These are phyloP conservation scores for Talaromyces sp. DNA, from an alignment of 2,329 filamentous ascomycete species.

Conservation along the genomic window DNA sequence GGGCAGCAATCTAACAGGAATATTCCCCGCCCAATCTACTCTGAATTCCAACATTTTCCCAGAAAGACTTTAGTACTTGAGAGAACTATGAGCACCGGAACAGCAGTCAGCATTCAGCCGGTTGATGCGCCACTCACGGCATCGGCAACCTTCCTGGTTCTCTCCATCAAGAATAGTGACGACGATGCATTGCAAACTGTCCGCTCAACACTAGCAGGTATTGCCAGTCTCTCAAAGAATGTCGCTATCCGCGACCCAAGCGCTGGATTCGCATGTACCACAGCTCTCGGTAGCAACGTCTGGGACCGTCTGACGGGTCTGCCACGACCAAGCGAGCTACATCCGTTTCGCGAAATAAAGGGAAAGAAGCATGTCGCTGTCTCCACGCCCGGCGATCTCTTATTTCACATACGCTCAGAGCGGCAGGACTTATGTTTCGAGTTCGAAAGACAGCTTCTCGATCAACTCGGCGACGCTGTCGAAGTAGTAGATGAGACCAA, in stretches of 20 bases:
- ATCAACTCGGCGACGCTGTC: slow-evolving; percentile 48
- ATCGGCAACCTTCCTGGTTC: slow-evolving; percentile 54
- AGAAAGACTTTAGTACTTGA: neutral
- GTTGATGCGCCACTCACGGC: slow-evolving; percentile 53
- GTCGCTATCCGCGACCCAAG: slow-evolving; percentile 50
- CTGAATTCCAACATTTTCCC: neutral
- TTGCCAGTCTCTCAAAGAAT: slow-evolving; percentile 52
- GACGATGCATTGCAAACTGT: slow-evolving; percentile 40
- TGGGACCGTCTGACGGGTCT: slow-evolving; percentile 50
- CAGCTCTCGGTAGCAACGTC: slow-evolving; percentile 52
- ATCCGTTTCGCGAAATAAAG: slow-evolving; percentile 48
- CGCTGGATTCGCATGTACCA: slow-evolving; percentile 51
- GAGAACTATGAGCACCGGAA: neutral
- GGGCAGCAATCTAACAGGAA: neutral
- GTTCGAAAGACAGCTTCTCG: slow-evolving; percentile 55
- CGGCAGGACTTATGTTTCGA: slow-evolving; percentile 58
- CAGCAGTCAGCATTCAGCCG: slow-evolving; percentile 31
- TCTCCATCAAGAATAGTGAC: slow-evolving; percentile 35
- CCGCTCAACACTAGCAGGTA: slow-evolving; percentile 44
- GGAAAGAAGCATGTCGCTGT: slow-evolving; percentile 52
- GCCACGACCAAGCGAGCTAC: slow-evolving; percentile 52
- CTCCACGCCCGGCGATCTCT: slow-evolving; percentile 55
- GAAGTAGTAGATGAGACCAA: slow-evolving; percentile 52
- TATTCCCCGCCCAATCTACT: neutral
- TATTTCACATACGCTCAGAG: slow-evolving; percentile 59